Base-by-base conservation (phyloP, 2,329 filamentous ascomycete genomes). In the Lachnellula arida region DNA sequence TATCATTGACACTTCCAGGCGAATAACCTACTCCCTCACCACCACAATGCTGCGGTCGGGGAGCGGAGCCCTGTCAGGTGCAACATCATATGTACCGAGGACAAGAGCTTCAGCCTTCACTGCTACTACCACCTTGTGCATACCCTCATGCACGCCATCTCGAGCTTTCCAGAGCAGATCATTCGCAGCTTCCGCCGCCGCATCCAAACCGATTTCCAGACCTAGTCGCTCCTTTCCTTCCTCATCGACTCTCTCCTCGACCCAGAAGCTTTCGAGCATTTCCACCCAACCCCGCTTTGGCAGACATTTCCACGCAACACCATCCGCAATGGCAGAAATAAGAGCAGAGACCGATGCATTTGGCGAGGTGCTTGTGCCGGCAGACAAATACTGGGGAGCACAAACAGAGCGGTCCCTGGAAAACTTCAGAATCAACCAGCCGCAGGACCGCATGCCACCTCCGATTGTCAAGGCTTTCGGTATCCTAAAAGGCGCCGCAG, bases 401-500 rank as follows among this genome's bases (percentile, higher is more conserved):
- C 93, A 97, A 81, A 97, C 93, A 53, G 88, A 97, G 82, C 87
- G 93, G 65, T 97, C 93, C 51, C 83, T 97, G 73, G 87, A 89
- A 75, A 99, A 99, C 81, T 99, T 99, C 82, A 88, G 88, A 75
- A 97, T 99, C 85, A 97, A 97, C 78, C 94, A 97, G 81, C 94
- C 94, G 59, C 91, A 96, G 77, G 94, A 99, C 73, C 91, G 94
- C 73, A 97, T 97, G 92, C 94, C 94, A 49, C 87, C 91, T 63
- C 89, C 92, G 46, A 88, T 99, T 67, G 80, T 97, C 70, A 87
- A 86, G 75, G 94, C 94, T 6, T 97, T 99, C 73, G 94, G 94
- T 72, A 95, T 97, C 68, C 81, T 99, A 64, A 99, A 99, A 84
- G 93, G 92, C 63, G 94, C 94, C 55, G 94, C 94, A 46, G 94